phyloP scores from a whole-genome alignment of 306 rosid species.

The Mucuna pruriens region DNA sequence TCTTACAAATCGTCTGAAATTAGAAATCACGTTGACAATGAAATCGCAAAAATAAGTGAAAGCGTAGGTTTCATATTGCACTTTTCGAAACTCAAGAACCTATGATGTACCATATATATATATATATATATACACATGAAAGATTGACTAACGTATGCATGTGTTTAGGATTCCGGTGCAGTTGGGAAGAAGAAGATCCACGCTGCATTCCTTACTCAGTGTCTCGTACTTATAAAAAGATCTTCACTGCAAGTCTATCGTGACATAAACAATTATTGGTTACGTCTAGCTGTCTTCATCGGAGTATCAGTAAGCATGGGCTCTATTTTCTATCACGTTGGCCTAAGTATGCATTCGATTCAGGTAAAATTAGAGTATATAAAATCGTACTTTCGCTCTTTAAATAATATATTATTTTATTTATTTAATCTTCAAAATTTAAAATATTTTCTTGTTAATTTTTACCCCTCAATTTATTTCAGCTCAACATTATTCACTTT shows the following conservation, averaged over 20 bases:
- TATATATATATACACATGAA: not conserved
- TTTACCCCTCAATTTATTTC: too few relatives aligned
- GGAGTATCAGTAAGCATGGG: constrained; percentile 42
- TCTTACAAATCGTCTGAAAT: constrained; percentile 41
- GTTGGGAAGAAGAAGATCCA: constrained; percentile 37
- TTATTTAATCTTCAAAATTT: too few relatives aligned
- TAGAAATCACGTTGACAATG: constrained; percentile 32
- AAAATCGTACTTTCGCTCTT: too few relatives aligned
- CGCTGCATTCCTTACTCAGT: constrained; percentile 53
- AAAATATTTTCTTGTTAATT: too few relatives aligned
- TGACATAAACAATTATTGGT: constrained; percentile 59
- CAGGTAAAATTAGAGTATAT: constrained; percentile 21
- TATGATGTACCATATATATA: not conserved
- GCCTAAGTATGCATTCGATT: constrained; percentile 10
- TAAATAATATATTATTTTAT: too few relatives aligned
- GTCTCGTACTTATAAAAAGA: constrained; percentile 53
- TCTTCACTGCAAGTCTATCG: constrained; percentile 54
- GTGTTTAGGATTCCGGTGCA: constrained; percentile 16
- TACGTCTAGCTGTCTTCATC: constrained; percentile 48
- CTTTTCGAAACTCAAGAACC: too few relatives aligned
- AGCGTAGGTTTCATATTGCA: constrained; percentile 26
- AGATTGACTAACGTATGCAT: not conserved
- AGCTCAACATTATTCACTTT: too few relatives aligned
- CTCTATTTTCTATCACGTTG: constrained; percentile 42
- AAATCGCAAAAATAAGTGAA: constrained; percentile 33